Evolutionary conservation across 225 moss, liverwort and hornwort species (phyloP), one percentile per base, ranked within the genome.

Genomic region (Lunularia cruciata): DNA sequence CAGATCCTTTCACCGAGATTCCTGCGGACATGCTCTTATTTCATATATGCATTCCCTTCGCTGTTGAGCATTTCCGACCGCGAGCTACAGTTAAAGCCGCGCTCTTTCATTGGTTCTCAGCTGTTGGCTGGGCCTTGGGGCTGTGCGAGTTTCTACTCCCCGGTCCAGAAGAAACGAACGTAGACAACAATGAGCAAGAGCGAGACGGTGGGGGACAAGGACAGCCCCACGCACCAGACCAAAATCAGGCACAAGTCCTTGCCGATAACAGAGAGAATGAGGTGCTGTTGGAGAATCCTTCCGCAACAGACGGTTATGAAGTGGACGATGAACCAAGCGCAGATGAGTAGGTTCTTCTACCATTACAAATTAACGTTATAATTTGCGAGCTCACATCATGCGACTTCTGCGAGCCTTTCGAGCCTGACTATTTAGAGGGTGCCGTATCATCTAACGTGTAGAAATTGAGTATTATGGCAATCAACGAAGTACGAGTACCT

Each of bases 11-110:
- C 57, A 99, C 93, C 6, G 98, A 99, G 77, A 99, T 99, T 51
- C 98, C 98, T 46, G 98, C 91, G 59, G 98, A 99, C 78, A 98
- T 99, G 98, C 76, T 99, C 71, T 72, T 99, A 57, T 99, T 99
- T 73, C 98, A 99, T 72, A 88, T 99, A 25, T 99, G 98, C 52
- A 99, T 99, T 43, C 96, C 96, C 5, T 93, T 98, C 62, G 96
- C 89, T 30, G 87, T 98, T 63, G 96, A 98, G 83, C 96, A 99
- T 75, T 99, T 93, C 40, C 81, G 93, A 72, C 98, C 98, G 16
- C 89, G 98, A 54, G 91, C 91, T 59, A 99, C 98, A 34, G 83
- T 99, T 20, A 99, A 91, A 76, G 82, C 73, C n/a, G 81, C 88
- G 48, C 86, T 99, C 43, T 83, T 83, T 57, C 82, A 89, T 82